Evolutionary conservation across 768 basidiomycete genomes (phyloP), one percentile per base, ranked within the genome.

Genomic region (Pleurotus salmoneostramineus): DNA sequence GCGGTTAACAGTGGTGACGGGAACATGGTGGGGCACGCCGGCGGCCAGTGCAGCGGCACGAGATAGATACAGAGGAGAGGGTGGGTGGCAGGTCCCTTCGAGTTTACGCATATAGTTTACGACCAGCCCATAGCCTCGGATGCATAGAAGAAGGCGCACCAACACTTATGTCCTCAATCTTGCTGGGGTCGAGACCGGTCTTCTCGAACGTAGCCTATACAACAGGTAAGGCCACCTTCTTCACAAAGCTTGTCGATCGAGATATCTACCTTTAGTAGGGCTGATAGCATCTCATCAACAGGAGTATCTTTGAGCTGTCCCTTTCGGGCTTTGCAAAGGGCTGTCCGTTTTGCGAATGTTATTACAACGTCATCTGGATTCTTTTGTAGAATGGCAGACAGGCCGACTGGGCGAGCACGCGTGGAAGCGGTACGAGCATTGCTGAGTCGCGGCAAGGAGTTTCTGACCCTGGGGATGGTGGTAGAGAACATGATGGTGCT

Each of bases 1-100:
- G 57, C 96, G 80, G 71, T 99, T 99, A 56, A 98, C 85, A 8
- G 91, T 89, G 17, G 90, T 90, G 61, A 98, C 81, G n/a, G 95
- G 89, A 11, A 93, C 87, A 61, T 87, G 76, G 56, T 88, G 80
- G 2, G 95, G 96, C 62, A 97, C 89, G 10, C 94, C 95, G 31
- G 94, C 93, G 35, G 91, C 85, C 43, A 96, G 78, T 4, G 91
- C 91, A 32, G 94, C 93, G 47, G 93, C 91, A 34, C 94, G 79
- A 6, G 94, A 93, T 44, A 91, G 76, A 68, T 89, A 95, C 60
- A 86, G 79, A 21, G 89, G 90, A 0, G 89, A 92, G 7, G 89
- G 89, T 27, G 88, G 85, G 69, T 93, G 91, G 60, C 91, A 95
- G 45, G 86, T 93, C 58, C 87, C 92, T 92, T 61, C 15, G 6